A percentile compares a stretch with the other conserved stretches of the same genome.
These are phyloP conservation scores for Scheffersomyces parashehatae DNA, from an alignment of 1,139 yeast species.

Conservation along the genomic window DNA sequence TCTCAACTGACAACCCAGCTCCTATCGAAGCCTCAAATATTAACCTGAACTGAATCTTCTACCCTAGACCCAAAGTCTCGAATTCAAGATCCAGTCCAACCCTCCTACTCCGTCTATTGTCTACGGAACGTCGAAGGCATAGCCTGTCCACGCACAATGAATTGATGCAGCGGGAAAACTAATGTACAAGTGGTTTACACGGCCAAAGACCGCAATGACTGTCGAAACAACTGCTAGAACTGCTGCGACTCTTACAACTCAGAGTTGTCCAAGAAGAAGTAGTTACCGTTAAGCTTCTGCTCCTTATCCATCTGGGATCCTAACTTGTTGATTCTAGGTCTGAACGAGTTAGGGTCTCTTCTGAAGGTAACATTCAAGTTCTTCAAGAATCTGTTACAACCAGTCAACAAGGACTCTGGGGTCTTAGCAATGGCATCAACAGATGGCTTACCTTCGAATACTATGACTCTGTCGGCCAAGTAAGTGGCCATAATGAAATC, in stretches of 20 bases:
- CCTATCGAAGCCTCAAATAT: too few relatives aligned
- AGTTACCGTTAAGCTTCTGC: constrained; percentile 88
- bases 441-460: constrained; percentile 94
- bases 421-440: constrained; percentile 76
- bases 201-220: constrained; percentile 1
- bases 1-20: too few relatives aligned
- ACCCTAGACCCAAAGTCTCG: too few relatives aligned
- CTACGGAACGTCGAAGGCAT: constrained; percentile 13
- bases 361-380: constrained; percentile 97
- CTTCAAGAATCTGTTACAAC: constrained; percentile 96
- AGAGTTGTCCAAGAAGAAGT: constrained; percentile 83
- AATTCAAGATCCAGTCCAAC: too few relatives aligned
- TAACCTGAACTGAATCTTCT: too few relatives aligned
- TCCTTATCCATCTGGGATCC: constrained; percentile 99
- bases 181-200: constrained; percentile 10
- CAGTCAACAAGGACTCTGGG: constrained; percentile 92
- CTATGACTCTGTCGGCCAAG: constrained; percentile 97
- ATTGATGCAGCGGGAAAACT: constrained; percentile 12
- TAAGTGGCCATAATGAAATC: constrained; percentile 99
- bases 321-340: constrained; percentile 97
- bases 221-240: too few relatives aligned
- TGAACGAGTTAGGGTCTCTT: constrained; percentile 96
- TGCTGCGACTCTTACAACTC: constrained; percentile 35
- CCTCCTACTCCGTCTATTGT: neutral
- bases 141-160: constrained; percentile 9